phyloP scores from a whole-genome alignment of 768 basidiomycete genomes.

The Mycena belliarum region DNA sequence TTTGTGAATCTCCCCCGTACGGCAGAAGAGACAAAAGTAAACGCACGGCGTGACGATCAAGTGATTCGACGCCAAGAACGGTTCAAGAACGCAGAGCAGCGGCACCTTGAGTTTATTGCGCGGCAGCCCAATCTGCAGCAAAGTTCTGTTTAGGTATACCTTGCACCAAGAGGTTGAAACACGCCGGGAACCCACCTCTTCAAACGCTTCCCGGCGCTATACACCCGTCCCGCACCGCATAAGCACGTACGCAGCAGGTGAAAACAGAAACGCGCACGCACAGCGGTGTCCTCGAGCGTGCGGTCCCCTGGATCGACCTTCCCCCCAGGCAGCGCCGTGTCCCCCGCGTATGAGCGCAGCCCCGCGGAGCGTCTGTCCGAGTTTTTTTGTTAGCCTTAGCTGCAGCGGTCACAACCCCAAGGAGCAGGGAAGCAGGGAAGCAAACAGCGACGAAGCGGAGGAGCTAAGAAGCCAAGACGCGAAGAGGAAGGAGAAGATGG shows the following conservation, averaged over 20 bases:
- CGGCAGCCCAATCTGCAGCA: conserved; percentile 77
- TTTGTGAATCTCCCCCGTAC: too few relatives aligned
- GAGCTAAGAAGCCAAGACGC: too few relatives aligned
- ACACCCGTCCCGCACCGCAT: too few relatives aligned
- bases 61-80: conserved; percentile 70
- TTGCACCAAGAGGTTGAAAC: too few relatives aligned
- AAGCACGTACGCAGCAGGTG: too few relatives aligned
- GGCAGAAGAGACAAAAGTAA: too few relatives aligned
- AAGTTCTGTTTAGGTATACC: too few relatives aligned
- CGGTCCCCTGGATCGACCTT: conserved; percentile 70
- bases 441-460: too few relatives aligned
- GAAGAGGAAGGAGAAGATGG: too few relatives aligned
- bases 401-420: too few relatives aligned
- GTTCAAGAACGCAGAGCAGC: conserved; percentile 75
- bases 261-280: neutral
- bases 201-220: conserved; percentile 85
- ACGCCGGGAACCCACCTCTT: conserved; percentile 78
- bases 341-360: conserved; percentile 78
- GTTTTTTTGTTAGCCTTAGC: too few relatives aligned
- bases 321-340: conserved; percentile 88
- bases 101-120: conserved; percentile 69
- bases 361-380: conserved; percentile 76
- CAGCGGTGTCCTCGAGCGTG: conserved; percentile 58
- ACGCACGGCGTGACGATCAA: conserved; percentile 85
- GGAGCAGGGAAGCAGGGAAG: too few relatives aligned